A percentile compares a stretch with the other conserved stretches of the same genome.
Conservation (phyloP, 2,329 filamentous ascomycete species). For the Clonostachys rosea region DNA sequence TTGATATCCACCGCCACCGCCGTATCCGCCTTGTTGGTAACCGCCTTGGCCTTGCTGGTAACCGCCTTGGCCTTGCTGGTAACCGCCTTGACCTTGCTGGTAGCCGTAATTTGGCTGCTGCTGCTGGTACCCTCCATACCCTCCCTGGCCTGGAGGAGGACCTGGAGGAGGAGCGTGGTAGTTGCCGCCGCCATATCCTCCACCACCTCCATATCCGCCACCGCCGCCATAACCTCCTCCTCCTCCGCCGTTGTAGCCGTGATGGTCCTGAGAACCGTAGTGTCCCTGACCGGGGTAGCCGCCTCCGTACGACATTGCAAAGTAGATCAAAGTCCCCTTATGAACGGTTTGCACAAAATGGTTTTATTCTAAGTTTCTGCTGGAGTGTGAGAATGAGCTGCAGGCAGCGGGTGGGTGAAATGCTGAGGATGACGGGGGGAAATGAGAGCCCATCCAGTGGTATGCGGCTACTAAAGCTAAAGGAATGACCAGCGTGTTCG, state of each 20-base stretch:
- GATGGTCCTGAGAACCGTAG: conserved; percentile 22
- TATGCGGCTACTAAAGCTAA: too few relatives aligned
- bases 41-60: conserved; percentile 15
- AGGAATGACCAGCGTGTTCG: too few relatives aligned
- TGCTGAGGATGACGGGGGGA: not conserved
- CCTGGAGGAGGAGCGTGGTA: conserved; percentile 8
- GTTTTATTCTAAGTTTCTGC: not conserved
- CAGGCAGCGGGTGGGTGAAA: not conserved
- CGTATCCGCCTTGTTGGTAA: conserved; percentile 10
- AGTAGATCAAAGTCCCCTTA: not conserved
- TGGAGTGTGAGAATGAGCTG: not conserved
- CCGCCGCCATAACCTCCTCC: conserved; percentile 11
- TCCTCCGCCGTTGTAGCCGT: conserved; percentile 13
- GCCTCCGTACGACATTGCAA: conserved; percentile 20
- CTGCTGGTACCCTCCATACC: conserved; percentile 14
- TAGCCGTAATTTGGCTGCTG: conserved; percentile 2
- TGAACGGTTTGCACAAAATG: too few relatives aligned
- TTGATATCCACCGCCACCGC: conserved; percentile 8
- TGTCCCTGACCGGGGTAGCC: conserved; percentile 35
- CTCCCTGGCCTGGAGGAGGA: conserved; percentile 7
- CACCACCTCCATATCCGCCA: conserved; percentile 10
- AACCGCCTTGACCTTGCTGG: conserved; percentile 14
- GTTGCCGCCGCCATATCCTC: not conserved
- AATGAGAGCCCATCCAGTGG: too few relatives aligned
- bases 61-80: conserved; percentile 3